Percentiles rank a stretch among this genome's conserved stretches.
Evolutionary conservation across 2,329 filamentous ascomycete species (phyloP).

Genomic region (Didymosphaeria variabile): DNA sequence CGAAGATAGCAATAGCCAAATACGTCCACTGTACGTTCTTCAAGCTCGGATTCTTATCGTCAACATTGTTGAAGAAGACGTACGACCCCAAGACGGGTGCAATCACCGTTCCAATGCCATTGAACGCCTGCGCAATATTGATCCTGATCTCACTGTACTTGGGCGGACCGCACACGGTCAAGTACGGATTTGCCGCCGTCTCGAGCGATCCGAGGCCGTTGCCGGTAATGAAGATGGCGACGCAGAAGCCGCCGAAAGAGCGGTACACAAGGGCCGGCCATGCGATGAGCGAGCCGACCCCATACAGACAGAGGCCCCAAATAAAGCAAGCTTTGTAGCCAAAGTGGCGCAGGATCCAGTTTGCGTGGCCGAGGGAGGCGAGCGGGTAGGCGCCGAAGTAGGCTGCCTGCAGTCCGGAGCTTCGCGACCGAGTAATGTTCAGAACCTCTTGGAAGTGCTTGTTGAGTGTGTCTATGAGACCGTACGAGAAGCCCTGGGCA

Average conservation of each 20-base stretch:
- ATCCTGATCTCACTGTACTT: constrained; percentile 67
- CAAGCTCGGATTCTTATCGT: constrained; percentile 59
- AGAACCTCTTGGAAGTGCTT: constrained; percentile 58
- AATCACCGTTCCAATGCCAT: constrained; percentile 66
- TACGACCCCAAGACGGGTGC: constrained; percentile 68
- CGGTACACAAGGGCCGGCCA: constrained; percentile 66
- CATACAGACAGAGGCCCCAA: constrained; percentile 64
- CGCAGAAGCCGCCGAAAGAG: constrained; percentile 69
- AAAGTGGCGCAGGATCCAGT: constrained; percentile 59
- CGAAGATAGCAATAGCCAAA: constrained; percentile 68
- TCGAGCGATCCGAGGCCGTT: constrained; percentile 64
- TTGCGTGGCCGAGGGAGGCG: constrained; percentile 58
- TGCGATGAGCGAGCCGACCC: constrained; percentile 65
- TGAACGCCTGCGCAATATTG: constrained; percentile 67
- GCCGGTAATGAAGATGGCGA: constrained; percentile 65
- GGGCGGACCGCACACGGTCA: constrained; percentile 65
- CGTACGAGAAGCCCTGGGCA: constrained; percentile 62
- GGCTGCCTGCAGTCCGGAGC: constrained; percentile 58
- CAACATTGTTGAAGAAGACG: constrained; percentile 68
- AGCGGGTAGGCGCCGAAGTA: constrained; percentile 62
- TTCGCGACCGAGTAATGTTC: constrained; percentile 54
- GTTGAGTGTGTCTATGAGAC: constrained; percentile 64
- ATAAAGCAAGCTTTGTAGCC: constrained; percentile 60
- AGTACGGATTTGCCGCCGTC: constrained; percentile 65
- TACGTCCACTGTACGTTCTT: constrained; percentile 72